Evolutionary conservation across 2,329 filamentous ascomycete species (phyloP), one percentile per base, ranked within the genome.

Genomic region (Clonostachys solani): DNA sequence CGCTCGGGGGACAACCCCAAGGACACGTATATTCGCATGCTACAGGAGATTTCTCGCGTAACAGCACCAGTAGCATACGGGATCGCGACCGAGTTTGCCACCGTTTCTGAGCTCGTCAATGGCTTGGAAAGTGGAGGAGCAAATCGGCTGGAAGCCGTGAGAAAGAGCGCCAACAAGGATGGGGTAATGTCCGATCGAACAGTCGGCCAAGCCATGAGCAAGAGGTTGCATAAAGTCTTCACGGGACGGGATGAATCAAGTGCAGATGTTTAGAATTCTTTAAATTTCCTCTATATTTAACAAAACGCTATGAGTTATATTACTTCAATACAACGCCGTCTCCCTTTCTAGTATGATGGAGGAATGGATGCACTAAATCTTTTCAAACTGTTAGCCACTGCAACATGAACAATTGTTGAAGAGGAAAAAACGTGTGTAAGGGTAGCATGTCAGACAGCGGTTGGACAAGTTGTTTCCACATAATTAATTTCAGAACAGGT

Each of bases 381-480:
- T 29, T 29, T 29, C 6, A 29, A 29, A 29, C 23, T 10, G 23
- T 29, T 29, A 29, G 23, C 23, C 9, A 10, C 23, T 29, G 23
- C 23, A 29, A 29, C 23, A 29, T 38, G 36, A 38, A 38, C 17
- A 18, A 10, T 38, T 8, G 15, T 38, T 18, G 36, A 38, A 38
- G 16, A 38, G 15, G 12, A n/a, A 47, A 29, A 23, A 23, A 40
- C 41, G 47, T 44, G 8, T 43, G 41, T 40, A 29, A 33, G 18
- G 18, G 29, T 37, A 44, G 29, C 40, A 47, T 63, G 64, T 88
- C 85, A 89, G 85, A 89, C 83, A 89, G 86, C 85, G 86, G 84
- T 89, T 89, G 86, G 82, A 84, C 82, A 81, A 81, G 71, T 70
- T 73, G 64, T 73, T 77, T 87, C 85, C 77, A 87, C 84, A 89